Evolutionary conservation across 176 grass and related monocot species (phyloP).

Genomic region (Bothriochloa decipiens): DNA sequence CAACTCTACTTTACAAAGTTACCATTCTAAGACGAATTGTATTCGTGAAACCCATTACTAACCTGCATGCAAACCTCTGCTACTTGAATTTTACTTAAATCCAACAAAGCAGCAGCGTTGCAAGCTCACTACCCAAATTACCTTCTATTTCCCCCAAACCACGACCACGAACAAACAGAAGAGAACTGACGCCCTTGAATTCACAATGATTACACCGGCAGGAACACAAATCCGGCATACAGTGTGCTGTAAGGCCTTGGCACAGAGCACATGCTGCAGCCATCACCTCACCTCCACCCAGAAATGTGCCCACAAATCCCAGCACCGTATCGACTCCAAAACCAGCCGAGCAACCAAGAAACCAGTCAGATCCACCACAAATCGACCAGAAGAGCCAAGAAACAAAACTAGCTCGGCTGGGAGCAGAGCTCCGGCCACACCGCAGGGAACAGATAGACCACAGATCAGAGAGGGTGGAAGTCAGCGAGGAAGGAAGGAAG

Average conservation of each 20-base stretch:
- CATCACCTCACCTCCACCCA: slow-evolving; percentile 27
- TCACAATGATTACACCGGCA: not conserved
- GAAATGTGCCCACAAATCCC: slow-evolving; percentile 49
- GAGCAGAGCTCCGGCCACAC: slow-evolving; percentile 13
- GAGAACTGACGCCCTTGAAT: not conserved
- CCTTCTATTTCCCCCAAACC: not conserved
- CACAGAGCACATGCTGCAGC: not conserved
- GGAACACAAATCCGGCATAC: not conserved
- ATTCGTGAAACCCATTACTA: slow-evolving; percentile 8
- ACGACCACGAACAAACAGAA: not conserved
- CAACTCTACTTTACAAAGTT: not conserved
- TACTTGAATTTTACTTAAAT: not conserved
- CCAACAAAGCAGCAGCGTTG: not conserved
- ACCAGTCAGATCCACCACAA: slow-evolving; percentile 39
- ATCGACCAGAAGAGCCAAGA: slow-evolving; percentile 1
- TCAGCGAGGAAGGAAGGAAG: slow-evolving; percentile 28
- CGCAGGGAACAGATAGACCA: not conserved
- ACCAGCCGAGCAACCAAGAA: not conserved
- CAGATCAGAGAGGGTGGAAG: slow-evolving; percentile 29
- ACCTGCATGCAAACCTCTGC: slow-evolving; percentile 4
- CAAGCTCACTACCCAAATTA: not conserved
- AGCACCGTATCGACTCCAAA: slow-evolving; percentile 14
- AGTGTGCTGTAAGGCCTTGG: slow-evolving; percentile 12
- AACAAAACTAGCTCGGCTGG: not conserved
- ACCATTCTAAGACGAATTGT: not conserved